Evolutionary conservation across 306 rosid genomes (phyloP), one percentile per base, ranked within the genome.

Genomic region (Prunus persica): DNA sequence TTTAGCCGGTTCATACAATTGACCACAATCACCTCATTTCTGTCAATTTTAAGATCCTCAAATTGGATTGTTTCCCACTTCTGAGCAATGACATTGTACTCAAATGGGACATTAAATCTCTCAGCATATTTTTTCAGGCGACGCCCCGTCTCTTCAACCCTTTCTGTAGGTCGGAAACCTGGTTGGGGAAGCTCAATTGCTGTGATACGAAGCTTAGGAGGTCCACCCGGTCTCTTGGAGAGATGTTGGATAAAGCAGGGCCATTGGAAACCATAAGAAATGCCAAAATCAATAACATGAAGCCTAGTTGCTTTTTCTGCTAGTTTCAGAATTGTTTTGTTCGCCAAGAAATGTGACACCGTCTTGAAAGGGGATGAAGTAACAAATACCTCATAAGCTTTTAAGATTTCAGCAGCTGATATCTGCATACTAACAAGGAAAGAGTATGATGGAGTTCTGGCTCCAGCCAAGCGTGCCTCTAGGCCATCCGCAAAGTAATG

Each of bases 161-260:
- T 76, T 51, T 80, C 83, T 13, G 80, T 27, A 0, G 84, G 88
- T 19, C 84, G 61, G 16, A 85, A 79, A n/a, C 87, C 81, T 1
- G 83, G 87, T 64, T 83, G 83, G 52, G 89, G 89, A 71, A 82
- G 67, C 77, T 83, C 87, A 24, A 86, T 83, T 15, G 85, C 84
- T 0, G 89, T 83, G 6, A 86, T 74, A 9, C 85, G 78, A 66
- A 86, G 87, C 67, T 51, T 60, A 8, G 85, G 87, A 54, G 89
- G 81, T 9, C 89, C 87, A 14, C 81, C 85, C 6, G 67, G 71
- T 65, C 83, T 65, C 7, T 62, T 13, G 2, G 87, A 70, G 11
- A 86, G 83, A 62, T 73, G 57, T 65, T 83, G 87, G 60, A 86
- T 82, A 22, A 86, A 77, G 69, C 72, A 81, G 16, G 89, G 89